Conservation (phyloP, 2,329 filamentous ascomycete genomes). For the Chaetomium sp. region DNA sequence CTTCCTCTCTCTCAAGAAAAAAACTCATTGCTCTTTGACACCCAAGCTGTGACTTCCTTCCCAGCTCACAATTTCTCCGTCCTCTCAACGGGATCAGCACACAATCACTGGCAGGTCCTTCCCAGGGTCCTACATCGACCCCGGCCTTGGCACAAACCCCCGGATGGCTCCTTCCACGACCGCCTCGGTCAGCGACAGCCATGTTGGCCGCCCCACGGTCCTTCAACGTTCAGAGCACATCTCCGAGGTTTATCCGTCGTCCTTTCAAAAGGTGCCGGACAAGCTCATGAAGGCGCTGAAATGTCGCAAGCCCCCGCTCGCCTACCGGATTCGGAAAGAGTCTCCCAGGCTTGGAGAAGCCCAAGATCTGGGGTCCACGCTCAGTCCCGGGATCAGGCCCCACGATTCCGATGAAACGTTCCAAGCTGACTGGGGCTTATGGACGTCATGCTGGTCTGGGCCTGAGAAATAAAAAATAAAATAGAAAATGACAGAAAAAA, state of each 20-base stretch:
- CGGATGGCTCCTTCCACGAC: constrained; percentile 1
- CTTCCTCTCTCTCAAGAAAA: no score
- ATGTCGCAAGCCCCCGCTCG: constrained; percentile 9
- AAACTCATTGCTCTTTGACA: no score
- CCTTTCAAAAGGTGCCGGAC: not conserved
- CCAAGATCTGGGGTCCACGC: not conserved
- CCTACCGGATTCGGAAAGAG: not conserved
- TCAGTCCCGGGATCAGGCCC: not conserved
- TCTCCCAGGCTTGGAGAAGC: no score
- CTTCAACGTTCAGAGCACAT: constrained; percentile 4
- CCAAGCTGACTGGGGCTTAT: not conserved
- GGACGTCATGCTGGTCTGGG: not conserved
- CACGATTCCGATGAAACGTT: not conserved
- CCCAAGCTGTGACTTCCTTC: no score
- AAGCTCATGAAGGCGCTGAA: no score
- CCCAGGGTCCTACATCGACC: constrained; percentile 12
- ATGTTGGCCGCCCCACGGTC: not conserved
- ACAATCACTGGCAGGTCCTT: constrained; percentile 4
- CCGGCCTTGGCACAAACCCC: constrained; percentile 3
- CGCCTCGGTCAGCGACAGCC: constrained; percentile 5
- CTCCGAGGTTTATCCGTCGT: constrained; percentile 13
- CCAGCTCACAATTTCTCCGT: not conserved
- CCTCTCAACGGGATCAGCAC: not conserved
- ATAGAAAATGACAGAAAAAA: no score
- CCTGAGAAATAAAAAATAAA: not conserved